phyloP scores from a whole-genome alignment of 805 yeast species.

The Tetrapisispora phaffii region DNA sequence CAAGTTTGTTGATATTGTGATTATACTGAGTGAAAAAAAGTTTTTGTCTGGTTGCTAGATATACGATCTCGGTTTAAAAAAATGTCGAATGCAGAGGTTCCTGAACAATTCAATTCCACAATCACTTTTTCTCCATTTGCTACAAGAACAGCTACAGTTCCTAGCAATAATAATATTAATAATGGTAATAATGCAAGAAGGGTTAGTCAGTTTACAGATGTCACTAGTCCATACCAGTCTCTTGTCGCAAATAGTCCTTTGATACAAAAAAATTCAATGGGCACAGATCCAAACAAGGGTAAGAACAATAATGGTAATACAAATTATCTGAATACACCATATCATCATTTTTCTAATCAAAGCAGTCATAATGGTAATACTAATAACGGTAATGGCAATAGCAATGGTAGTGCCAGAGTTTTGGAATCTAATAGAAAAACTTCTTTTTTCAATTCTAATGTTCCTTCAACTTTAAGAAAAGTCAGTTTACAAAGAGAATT shows the following conservation, averaged over 20 bases:
- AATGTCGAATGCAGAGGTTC: slow-evolving; percentile 28
- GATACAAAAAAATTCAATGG: slow-evolving; percentile 8
- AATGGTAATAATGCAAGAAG: slow-evolving; percentile 11
- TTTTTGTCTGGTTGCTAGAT: no score
- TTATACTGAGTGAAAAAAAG: no score
- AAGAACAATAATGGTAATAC: neutral
- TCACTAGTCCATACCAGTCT: slow-evolving; percentile 9
- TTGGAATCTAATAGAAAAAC: slow-evolving; percentile 20
- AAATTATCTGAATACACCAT: neutral
- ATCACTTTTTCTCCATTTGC: slow-evolving; percentile 64
- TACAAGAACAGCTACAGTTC: slow-evolving; percentile 23
- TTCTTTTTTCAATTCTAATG: slow-evolving; percentile 13
- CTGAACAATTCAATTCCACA: slow-evolving; percentile 63
- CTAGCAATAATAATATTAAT: neutral
- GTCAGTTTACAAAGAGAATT: slow-evolving; percentile 19
- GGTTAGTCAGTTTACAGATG: neutral
- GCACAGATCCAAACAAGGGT: neutral
- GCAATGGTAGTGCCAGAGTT: slow-evolving; percentile 5
- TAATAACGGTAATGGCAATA: slow-evolving; percentile 2
- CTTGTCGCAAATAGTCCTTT: slow-evolving; percentile 19
- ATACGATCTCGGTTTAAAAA: no score
- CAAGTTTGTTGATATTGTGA: no score
- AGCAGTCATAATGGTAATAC: neutral
- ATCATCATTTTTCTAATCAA: slow-evolving; percentile 1
- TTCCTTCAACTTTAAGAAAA: slow-evolving; percentile 26